Base-by-base conservation (phyloP, 2,329 filamentous ascomycete species). In the Penicillium crustosum region DNA sequence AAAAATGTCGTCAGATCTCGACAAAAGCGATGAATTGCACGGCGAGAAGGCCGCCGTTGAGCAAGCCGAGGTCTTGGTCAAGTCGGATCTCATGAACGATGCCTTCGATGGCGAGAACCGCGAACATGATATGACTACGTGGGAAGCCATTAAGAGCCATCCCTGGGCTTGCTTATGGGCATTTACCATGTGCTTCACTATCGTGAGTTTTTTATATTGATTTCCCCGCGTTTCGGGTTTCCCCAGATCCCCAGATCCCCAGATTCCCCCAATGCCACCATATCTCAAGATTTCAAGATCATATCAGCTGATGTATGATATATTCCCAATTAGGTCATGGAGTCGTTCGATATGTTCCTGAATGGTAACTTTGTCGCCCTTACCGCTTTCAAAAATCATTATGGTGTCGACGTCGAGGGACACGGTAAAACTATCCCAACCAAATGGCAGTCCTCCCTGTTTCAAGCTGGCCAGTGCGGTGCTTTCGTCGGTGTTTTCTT, bases 401-500 rank as follows among this genome's bases (percentile, higher is more conserved):
- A 76, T 38, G 79, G 79, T 17, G 66, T 79, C 6, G 8, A 38
- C 1, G 47, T 63, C 12, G 60, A 45, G 0, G 57, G 43, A 0
- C 54, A 48, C 0, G 55, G 61, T 1, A 69, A 38, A 0, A 64
- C 68, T 13, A 78, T 81, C 23, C 71, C 73, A 25, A 79, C 77
- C 15, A 68, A 69, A 47, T 81, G 79, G 78, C 83, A 31, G 4
- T 31, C 29, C 4, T 31, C 29, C 29, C 10, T 31, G 10, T 31
- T 83, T 63, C 74, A 79, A 56, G 76, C 77, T 42, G 84, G 84
- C 2, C 84, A 80, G 57, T 72, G 84, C 54, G 85, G 85, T 72
- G 85, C 85, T 15, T 76, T 87, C 41, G 79, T 86, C 56, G 84
- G 85, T 53, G 83, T 85, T 55, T 82, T 82, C 63, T 60, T 86